Base-by-base conservation (phyloP, 805 yeast species). In the Metschnikowia matae region DNA sequence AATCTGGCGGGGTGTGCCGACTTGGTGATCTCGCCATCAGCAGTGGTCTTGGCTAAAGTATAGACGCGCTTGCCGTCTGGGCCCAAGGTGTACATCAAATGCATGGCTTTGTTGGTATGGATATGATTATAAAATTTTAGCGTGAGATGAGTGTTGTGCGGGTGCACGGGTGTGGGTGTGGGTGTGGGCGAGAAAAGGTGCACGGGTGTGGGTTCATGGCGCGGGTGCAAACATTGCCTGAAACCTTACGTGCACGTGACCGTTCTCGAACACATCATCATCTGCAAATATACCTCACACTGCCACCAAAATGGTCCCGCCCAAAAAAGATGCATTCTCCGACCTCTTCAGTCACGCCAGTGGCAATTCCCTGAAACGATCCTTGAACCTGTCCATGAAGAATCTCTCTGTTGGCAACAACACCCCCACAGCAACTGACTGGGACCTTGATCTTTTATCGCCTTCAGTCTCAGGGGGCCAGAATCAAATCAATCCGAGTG, bases 1-100 rank as follows among this genome's bases (percentile, higher is more conserved):
- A 94, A 94, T 75, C 99, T 86, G 48, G 99, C 99, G 55, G 99
- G 99, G 73, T 94, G 99, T 39, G 99, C 99, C 60, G 96, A 87
- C 78, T 90, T 89, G 67, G 99, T 95, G 77, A 92, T 90, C 70
- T 90, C 96, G 55, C 99, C 98, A 6, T 77, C 73, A 54, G 79
- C 90, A 50, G 95, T 85, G 62, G 67, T 58, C 77, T 94, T 94
- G 71, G 88, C 77, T 60, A 94, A 79, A 49, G 99, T 94, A 81
- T 94, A 94, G 64, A 87, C 71, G 73, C 99, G 87, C 81, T 92
- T 92, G 62, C 99, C 99, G 62, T 91, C 96, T 55, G 83, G 82
- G 65, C 91, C 96, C 66, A 86, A 72, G 54, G 97, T 91, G 90
- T 87, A 94, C 99, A 94, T 94, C 73, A 94, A 86, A 87, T 94